Conservation (phyloP, 345 rosid species). For the Gossypioides kirkii region DNA sequence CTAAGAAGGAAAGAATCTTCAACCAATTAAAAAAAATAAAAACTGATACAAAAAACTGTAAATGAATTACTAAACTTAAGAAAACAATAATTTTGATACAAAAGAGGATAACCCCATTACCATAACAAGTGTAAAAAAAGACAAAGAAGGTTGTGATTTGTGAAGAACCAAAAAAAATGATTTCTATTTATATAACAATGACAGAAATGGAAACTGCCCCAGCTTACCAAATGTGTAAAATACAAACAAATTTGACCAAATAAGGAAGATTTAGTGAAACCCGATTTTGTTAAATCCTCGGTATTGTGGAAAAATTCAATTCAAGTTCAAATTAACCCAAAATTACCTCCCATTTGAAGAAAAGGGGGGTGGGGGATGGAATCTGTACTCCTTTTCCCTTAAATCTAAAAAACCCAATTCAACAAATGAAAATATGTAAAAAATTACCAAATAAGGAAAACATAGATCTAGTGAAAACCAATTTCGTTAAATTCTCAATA, state of each 20-base stretch:
- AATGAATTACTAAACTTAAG: background rate
- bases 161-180: background rate
- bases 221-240: slow-evolving; percentile 1
- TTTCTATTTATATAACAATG: background rate
- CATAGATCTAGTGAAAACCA: background rate
- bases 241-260: background rate
- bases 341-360: background rate
- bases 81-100: background rate
- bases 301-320: background rate
- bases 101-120: background rate
- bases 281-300: slow-evolving; percentile 1
- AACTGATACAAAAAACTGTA: too few species aligned
- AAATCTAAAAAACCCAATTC: background rate
- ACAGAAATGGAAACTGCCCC: background rate
- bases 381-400: background rate
- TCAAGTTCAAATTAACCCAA: background rate
- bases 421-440: background rate
- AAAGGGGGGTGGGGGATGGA: too few species aligned
- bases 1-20: slow-evolving; percentile 19
- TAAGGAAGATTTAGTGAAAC: background rate
- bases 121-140: background rate
- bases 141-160: background rate
- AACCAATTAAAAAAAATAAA: slow-evolving; percentile 3
- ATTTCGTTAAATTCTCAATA: background rate
- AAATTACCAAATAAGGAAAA: background rate